Evolutionary conservation across 2,329 filamentous ascomycete genomes (phyloP).

Genomic region (Dactylonectria estremocensis): DNA sequence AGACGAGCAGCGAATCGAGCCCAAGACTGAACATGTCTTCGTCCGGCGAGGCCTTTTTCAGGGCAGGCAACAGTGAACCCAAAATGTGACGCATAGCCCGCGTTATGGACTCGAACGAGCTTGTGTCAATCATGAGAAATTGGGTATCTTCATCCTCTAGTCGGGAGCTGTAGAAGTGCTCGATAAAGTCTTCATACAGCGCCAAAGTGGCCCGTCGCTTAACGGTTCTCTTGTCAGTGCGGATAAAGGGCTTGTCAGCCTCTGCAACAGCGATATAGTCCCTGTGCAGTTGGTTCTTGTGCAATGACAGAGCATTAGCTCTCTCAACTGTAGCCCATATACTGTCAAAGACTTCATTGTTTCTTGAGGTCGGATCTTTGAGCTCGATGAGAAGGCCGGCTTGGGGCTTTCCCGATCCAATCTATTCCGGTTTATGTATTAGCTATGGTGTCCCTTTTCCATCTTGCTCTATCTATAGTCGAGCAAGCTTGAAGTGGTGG

Average conservation of each 20-base stretch:
- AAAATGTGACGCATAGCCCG: constrained; percentile 38
- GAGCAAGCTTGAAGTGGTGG: background rate
- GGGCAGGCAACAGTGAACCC: constrained; percentile 35
- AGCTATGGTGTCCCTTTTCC: background rate
- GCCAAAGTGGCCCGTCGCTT: constrained; percentile 57
- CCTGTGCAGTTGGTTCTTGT: constrained; percentile 59
- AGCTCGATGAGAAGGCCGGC: constrained; percentile 49
- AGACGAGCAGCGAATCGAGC: constrained; percentile 52
- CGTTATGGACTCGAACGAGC: constrained; percentile 43
- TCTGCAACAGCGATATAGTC: constrained; percentile 59
- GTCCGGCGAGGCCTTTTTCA: constrained; percentile 37
- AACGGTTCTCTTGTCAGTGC: constrained; percentile 62
- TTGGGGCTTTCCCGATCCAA: constrained; percentile 47
- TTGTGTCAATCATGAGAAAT: constrained; percentile 38
- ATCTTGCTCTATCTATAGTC: no score
- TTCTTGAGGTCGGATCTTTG: constrained; percentile 40
- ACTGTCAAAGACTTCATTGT: constrained; percentile 54
- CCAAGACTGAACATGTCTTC: constrained; percentile 49
- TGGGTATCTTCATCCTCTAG: constrained; percentile 26
- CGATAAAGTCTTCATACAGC: constrained; percentile 62
- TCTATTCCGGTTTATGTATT: background rate
- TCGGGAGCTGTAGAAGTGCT: constrained; percentile 58
- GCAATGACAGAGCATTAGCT: constrained; percentile 58
- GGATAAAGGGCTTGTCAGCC: constrained; percentile 59
- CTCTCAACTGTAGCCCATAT: constrained; percentile 62